Evolutionary conservation across 1,284 basidiomycete species (phyloP).

Genomic region (Boletellus sp.): DNA sequence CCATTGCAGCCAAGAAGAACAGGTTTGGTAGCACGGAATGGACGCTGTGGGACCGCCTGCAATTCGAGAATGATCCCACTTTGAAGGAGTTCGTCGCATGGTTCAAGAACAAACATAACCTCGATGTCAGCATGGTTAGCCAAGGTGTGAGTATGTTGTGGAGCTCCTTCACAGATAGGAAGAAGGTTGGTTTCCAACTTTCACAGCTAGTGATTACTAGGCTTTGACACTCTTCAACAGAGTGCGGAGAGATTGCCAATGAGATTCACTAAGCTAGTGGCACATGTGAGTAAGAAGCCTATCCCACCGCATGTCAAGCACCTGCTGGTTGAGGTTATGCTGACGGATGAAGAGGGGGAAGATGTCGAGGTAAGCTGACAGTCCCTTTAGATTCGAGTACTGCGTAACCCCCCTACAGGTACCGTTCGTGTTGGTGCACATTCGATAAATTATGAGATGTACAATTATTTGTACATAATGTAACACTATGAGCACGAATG

Average conservation of each 20-base stretch:
- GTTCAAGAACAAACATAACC: conserved; percentile 83
- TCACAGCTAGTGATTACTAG: neutral
- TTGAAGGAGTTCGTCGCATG: conserved; percentile 82
- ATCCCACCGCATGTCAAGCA: conserved; percentile 78
- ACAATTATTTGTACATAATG: conserved; percentile 3
- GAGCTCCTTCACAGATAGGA: conserved; percentile 88
- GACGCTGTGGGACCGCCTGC: conserved; percentile 99
- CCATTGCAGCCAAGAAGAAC: conserved; percentile 87
- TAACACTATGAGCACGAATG: conserved; percentile 1
- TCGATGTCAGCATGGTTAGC: conserved; percentile 94
- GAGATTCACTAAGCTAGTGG: conserved; percentile 89
- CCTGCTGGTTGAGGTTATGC: conserved; percentile 93
- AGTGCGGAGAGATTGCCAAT: conserved; percentile 84
- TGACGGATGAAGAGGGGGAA: conserved; percentile 85
- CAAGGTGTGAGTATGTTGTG: conserved; percentile 98
- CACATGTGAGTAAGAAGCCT: conserved; percentile 91
- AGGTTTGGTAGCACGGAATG: conserved; percentile 89
- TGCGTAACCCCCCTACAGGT: conserved; percentile 40
- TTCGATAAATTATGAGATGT: conserved; percentile 31
- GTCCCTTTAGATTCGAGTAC: neutral
- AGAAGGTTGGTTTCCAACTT: conserved; percentile 59
- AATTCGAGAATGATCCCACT: conserved; percentile 87
- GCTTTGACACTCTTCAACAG: conserved; percentile 37
- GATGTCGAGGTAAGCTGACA: conserved; percentile 68
- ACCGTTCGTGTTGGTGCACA: conserved; percentile 64